These are phyloP conservation scores for Oligophagozyma castellii DNA, from an alignment of 1,139 yeast genomes.

Conservation along the genomic window DNA sequence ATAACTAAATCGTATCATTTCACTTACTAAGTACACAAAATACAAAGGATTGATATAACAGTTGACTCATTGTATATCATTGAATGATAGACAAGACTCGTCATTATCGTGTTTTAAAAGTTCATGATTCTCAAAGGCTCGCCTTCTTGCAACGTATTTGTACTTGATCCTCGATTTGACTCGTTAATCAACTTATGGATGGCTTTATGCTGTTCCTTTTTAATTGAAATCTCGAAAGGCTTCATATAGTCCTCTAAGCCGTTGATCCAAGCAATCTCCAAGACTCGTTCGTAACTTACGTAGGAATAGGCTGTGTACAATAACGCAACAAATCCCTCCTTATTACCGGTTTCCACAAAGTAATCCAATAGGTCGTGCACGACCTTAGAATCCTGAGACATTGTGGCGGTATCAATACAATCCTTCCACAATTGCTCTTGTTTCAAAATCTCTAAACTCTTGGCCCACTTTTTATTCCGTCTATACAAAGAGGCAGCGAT, in stretches of 20 bases:
- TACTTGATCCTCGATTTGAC: constrained; percentile 38
- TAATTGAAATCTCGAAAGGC: constrained; percentile 79
- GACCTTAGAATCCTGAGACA: constrained; percentile 63
- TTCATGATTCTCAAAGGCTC: constrained; percentile 58
- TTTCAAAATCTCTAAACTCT: constrained; percentile 79
- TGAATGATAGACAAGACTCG: background rate
- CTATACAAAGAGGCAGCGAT: constrained; percentile 90
- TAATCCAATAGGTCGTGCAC: constrained; percentile 82
- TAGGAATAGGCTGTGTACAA: constrained; percentile 76
- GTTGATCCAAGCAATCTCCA: constrained; percentile 86
- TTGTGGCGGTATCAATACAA: constrained; percentile 84
- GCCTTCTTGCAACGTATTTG: constrained; percentile 30
- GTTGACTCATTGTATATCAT: too few relatives aligned
- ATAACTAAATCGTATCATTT: too few relatives aligned
- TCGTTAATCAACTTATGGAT: constrained; percentile 55
- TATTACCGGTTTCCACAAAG: constrained; percentile 94
- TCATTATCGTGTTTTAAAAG: background rate
- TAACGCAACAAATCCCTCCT: constrained; percentile 87
- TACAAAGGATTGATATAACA: too few relatives aligned
- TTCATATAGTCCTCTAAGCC: constrained; percentile 67
- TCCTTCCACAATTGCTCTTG: constrained; percentile 91
- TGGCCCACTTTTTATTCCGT: constrained; percentile 85
- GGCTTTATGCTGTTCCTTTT: constrained; percentile 61
- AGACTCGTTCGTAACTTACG: constrained; percentile 68
- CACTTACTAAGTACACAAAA: too few relatives aligned